Percentiles rank a stretch among this genome's conserved stretches.
phyloP scores from a whole-genome alignment of 495 filamentous ascomycete species.

The Xylaria grammica region DNA sequence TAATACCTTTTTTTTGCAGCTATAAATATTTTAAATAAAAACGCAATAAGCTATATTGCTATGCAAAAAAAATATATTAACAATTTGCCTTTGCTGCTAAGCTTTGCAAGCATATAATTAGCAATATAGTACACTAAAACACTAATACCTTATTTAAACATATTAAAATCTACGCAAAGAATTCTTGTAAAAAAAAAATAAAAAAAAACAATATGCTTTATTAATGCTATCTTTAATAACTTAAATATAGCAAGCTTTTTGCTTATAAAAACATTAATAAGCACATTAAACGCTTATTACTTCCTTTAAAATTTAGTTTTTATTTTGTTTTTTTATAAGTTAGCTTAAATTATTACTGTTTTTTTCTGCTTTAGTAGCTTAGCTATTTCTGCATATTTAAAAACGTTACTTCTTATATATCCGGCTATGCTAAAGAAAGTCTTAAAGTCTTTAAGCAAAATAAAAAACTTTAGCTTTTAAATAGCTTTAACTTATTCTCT shows the following conservation, averaged over 20 bases:
- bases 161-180: constrained; percentile 12
- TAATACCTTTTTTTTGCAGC: constrained; percentile 2
- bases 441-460: constrained; percentile 10
- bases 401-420: constrained; percentile 17
- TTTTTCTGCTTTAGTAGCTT: constrained; percentile 4
- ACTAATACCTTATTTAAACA: neutral
- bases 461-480: neutral
- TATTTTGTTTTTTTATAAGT: neutral
- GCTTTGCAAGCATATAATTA: neutral
- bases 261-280: neutral
- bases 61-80: neutral
- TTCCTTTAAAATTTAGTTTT: neutral
- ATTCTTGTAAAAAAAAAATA: neutral
- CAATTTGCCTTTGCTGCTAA: neutral
- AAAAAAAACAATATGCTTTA: constrained; percentile 7
- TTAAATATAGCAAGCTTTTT: constrained; percentile 18
- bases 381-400: constrained; percentile 1
- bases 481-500: constrained; percentile 11
- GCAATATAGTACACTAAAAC: constrained; percentile 6
- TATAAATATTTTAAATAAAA: neutral
- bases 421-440: constrained; percentile 6
- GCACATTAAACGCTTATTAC: constrained; percentile 3
- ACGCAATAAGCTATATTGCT: constrained; percentile 4
- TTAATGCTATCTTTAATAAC: neutral
- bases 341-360: constrained; percentile 4